These are phyloP conservation scores for Yarrowia sp. DNA, from an alignment of 805 yeast genomes.

Conservation along the genomic window DNA sequence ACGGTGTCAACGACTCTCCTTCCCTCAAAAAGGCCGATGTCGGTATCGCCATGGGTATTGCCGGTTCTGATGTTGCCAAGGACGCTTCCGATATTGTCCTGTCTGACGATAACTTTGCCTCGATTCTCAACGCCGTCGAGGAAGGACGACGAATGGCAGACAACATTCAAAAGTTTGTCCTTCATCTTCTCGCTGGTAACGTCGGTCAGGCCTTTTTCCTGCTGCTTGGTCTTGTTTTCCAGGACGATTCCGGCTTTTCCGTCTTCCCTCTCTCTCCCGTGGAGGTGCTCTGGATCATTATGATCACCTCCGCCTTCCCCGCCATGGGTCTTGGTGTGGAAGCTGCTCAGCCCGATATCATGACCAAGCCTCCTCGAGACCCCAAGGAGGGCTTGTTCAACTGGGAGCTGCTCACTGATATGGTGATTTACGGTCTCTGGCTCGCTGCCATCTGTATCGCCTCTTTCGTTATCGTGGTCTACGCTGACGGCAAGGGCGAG, in stretches of 20 bases:
- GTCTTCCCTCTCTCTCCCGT: constrained; percentile 83
- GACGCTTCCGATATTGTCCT: constrained; percentile 77
- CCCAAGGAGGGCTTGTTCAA: constrained; percentile 58
- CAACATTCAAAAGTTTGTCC: constrained; percentile 73
- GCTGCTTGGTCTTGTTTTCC: constrained; percentile 70
- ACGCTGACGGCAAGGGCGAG: constrained; percentile 62
- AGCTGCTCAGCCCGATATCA: constrained; percentile 59
- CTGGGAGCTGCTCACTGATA: constrained; percentile 64
- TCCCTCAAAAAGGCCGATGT: constrained; percentile 73
- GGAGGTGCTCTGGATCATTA: constrained; percentile 76
- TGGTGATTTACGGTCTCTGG: constrained; percentile 68
- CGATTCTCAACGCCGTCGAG: constrained; percentile 72
- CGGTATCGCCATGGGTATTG: constrained; percentile 81
- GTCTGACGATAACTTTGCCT: constrained; percentile 75
- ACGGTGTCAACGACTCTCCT: constrained; percentile 82
- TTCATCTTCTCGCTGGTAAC: constrained; percentile 69
- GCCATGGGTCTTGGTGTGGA: constrained; percentile 81
- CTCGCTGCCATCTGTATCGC: constrained; percentile 71
- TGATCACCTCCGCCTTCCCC: constrained; percentile 76
- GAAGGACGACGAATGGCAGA: constrained; percentile 80
- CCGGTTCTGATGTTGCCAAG: constrained; percentile 83
- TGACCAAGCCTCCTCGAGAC: constrained; percentile 63
- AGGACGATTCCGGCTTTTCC: constrained; percentile 59
- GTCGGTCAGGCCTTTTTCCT: constrained; percentile 68
- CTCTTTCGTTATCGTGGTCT: constrained; percentile 63